Percentiles rank a stretch among this genome's conserved stretches.
Evolutionary conservation across 768 basidiomycete genomes (phyloP).

Genomic region (Mycena sanguinolenta): DNA sequence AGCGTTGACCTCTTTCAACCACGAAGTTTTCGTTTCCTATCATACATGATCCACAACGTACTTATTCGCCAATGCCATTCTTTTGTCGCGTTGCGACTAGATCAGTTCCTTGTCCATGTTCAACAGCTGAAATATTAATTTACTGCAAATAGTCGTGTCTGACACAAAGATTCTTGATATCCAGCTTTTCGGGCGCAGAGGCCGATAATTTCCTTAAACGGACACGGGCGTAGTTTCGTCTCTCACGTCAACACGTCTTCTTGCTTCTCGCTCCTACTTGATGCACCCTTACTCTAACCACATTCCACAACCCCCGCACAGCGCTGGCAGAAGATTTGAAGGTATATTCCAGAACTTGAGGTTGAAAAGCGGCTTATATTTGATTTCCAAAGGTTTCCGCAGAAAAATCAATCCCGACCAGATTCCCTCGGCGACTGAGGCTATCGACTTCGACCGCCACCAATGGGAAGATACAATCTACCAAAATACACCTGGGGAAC

Average conservation of each 20-base stretch:
- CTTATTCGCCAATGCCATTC: no score
- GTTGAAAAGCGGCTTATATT: conserved; percentile 12
- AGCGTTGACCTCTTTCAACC: no score
- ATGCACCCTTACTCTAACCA: conserved; percentile 64
- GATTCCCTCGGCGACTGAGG: conserved; percentile 91
- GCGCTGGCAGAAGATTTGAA: conserved; percentile 67
- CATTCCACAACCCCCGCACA: conserved; percentile 80
- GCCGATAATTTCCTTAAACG: conserved; percentile 1
- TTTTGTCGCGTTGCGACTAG: no score
- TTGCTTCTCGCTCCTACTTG: neutral
- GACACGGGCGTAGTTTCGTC: neutral
- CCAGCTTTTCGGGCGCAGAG: no score
- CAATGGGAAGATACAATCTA: conserved; percentile 82
- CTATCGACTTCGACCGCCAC: conserved; percentile 83
- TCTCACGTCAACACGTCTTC: neutral
- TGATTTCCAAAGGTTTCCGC: conserved; percentile 65
- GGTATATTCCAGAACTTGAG: conserved; percentile 54
- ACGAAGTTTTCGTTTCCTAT: no score
- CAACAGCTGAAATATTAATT: no score
- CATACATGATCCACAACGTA: no score
- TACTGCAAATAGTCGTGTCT: no score
- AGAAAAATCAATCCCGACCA: conserved; percentile 89
- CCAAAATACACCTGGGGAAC: conserved; percentile 66
- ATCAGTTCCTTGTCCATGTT: no score
- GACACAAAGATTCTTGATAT: no score